Conservation (phyloP, 306 rosid genomes). For the Prunus salicina region DNA sequence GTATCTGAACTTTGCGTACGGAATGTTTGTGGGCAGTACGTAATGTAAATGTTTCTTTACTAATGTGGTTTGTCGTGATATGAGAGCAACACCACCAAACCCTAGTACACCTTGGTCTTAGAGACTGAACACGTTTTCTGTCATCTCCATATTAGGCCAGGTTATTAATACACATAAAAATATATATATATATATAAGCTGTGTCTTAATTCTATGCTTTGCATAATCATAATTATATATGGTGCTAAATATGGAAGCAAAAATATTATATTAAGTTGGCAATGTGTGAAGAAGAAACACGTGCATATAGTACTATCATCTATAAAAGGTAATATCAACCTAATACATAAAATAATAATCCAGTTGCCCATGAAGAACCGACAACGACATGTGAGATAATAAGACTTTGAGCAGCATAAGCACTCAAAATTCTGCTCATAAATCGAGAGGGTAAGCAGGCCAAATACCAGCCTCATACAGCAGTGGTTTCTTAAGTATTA, state of each 20-base stretch:
- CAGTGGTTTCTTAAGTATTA: too few relatives aligned
- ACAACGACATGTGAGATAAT: constrained; percentile 48
- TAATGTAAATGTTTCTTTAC: background rate
- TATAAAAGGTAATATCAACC: background rate
- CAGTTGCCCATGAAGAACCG: constrained; percentile 31
- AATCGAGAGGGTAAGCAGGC: too few relatives aligned
- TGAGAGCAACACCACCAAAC: background rate
- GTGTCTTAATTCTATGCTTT: background rate
- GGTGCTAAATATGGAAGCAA: too few relatives aligned
- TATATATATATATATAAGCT: background rate
- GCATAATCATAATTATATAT: too few relatives aligned
- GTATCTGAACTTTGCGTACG: background rate
- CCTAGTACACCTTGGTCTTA: background rate
- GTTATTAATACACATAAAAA: background rate
- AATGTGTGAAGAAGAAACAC: background rate
- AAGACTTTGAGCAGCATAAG: background rate
- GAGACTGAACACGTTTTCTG: background rate
- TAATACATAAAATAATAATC: background rate
- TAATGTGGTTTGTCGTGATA: background rate
- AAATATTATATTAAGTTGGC: too few relatives aligned
- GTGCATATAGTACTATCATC: background rate
- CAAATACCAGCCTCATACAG: too few relatives aligned
- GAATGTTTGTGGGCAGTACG: background rate
- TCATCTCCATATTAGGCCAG: background rate
- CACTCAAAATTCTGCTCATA: background rate